A percentile compares a stretch with the other conserved stretches of the same genome.
phyloP scores from a whole-genome alignment of 1,284 basidiomycete species.

The Vanrija sp. region DNA sequence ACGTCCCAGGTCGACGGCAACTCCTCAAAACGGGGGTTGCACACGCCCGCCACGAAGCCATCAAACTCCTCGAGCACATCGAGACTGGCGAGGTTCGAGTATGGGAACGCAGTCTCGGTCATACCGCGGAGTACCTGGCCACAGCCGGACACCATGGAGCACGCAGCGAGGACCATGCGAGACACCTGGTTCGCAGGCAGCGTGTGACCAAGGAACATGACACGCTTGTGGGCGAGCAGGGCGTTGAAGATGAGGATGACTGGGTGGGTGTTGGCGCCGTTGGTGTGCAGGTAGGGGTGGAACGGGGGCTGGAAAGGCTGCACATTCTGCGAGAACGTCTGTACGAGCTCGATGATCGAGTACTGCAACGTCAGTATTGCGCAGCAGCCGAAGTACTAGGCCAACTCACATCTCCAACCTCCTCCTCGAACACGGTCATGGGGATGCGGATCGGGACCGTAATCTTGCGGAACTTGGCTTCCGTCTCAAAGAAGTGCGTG shows the following conservation, averaged over 20 bases:
- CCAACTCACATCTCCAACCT: constrained; percentile 91
- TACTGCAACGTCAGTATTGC: constrained; percentile 68
- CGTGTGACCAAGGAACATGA: constrained; percentile 87
- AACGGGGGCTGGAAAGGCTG: constrained; percentile 65
- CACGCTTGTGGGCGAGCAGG: constrained; percentile 84
- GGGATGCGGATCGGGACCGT: constrained; percentile 82
- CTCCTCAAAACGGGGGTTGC: constrained; percentile 90
- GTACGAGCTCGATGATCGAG: constrained; percentile 84
- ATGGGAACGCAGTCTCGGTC: constrained; percentile 85
- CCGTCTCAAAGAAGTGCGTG: constrained; percentile 88
- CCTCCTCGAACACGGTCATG: constrained; percentile 77
- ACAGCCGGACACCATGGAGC: constrained; percentile 84
- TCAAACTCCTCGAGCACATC: constrained; percentile 84
- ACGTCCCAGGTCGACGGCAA: constrained; percentile 81
- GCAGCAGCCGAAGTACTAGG: too few species aligned
- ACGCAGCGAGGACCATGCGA: constrained; percentile 85
- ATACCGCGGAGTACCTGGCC: constrained; percentile 79
- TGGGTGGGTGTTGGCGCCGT: constrained; percentile 83
- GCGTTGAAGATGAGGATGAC: constrained; percentile 94
- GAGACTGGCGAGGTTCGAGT: constrained; percentile 80
- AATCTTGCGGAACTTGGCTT: constrained; percentile 70
- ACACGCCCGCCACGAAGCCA: constrained; percentile 92
- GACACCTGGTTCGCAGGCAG: constrained; percentile 82
- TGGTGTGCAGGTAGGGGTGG: constrained; percentile 89
- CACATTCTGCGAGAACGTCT: constrained; percentile 72